These are phyloP conservation scores for Hyaloscypha finlandica DNA, from an alignment of 495 filamentous ascomycete species.

Conservation along the genomic window DNA sequence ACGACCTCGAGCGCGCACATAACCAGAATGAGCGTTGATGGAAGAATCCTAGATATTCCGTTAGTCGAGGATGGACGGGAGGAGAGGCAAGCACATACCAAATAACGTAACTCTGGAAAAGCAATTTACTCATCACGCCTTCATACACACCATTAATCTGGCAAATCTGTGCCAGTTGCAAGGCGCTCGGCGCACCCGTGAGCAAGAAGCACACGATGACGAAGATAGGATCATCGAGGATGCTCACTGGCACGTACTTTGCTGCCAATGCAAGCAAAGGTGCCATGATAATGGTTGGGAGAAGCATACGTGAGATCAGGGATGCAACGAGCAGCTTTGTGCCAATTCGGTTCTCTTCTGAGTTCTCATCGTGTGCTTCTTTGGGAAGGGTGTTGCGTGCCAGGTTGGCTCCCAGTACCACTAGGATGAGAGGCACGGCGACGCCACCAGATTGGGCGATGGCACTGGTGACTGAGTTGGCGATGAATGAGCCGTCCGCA, in stretches of 20 bases:
- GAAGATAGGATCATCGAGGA: slow-evolving; percentile 96
- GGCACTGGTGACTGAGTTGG: slow-evolving; percentile 89
- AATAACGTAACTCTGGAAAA: slow-evolving; percentile 97
- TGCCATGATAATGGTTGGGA: slow-evolving; percentile 90
- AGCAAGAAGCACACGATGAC: slow-evolving; percentile 96
- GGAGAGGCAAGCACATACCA: slow-evolving; percentile 59
- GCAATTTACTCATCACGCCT: slow-evolving; percentile 84
- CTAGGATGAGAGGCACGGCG: slow-evolving; percentile 91
- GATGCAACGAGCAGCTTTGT: slow-evolving; percentile 82
- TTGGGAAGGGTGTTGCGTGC: slow-evolving; percentile 70
- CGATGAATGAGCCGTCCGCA: slow-evolving; percentile 82
- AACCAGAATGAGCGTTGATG: slow-evolving; percentile 87
- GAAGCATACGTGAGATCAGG: slow-evolving; percentile 84
- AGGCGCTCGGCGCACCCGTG: slow-evolving; percentile 88
- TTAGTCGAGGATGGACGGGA: slow-evolving; percentile 25
- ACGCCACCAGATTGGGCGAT: slow-evolving; percentile 84
- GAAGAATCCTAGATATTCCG: slow-evolving; percentile 70
- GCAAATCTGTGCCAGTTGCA: slow-evolving; percentile 97
- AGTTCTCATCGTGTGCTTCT: slow-evolving; percentile 57
- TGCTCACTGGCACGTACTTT: slow-evolving; percentile 90
- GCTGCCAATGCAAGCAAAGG: slow-evolving; percentile 88
- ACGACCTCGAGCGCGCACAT: slow-evolving; percentile 91
- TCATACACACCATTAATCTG: slow-evolving; percentile 98
- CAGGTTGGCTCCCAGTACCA: slow-evolving; percentile 94
- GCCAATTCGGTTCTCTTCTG: slow-evolving; percentile 65